Percentiles rank a stretch among this genome's conserved stretches.
phyloP scores from a whole-genome alignment of 1,139 yeast species.

The Scheffersomyces lignicola region DNA sequence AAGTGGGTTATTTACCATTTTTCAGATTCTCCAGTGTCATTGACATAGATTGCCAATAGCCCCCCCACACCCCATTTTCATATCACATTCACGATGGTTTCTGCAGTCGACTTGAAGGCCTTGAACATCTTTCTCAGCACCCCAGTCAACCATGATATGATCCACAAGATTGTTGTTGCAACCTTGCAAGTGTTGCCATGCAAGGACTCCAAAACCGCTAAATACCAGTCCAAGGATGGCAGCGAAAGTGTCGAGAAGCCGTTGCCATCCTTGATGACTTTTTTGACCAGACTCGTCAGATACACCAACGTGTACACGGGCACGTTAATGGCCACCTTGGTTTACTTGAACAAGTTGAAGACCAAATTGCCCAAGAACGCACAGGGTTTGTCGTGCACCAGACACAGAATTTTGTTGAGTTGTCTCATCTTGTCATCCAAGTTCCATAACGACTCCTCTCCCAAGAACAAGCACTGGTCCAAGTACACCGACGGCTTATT shows the following conservation, averaged over 20 bases:
- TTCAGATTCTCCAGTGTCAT: too few relatives aligned
- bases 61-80: too few relatives aligned
- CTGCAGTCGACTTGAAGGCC: slow-evolving; percentile 49
- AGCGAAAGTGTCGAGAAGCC: slow-evolving; percentile 29
- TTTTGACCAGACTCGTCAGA: slow-evolving; percentile 66
- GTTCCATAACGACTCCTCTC: slow-evolving; percentile 74
- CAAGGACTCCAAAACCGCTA: slow-evolving; percentile 32
- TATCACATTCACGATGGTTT: slow-evolving; percentile 15
- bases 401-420: slow-evolving; percentile 74
- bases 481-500: slow-evolving; percentile 73
- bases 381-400: slow-evolving; percentile 73
- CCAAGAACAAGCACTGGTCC: slow-evolving; percentile 78
- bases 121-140: slow-evolving; percentile 53
- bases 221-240: slow-evolving; percentile 31
- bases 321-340: slow-evolving; percentile 69
- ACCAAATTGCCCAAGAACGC: slow-evolving; percentile 66
- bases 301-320: slow-evolving; percentile 78
- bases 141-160: slow-evolving; percentile 66
- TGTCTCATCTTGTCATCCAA: slow-evolving; percentile 72
- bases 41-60: too few relatives aligned
- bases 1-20: too few relatives aligned
- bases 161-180: slow-evolving; percentile 60
- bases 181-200: slow-evolving; percentile 67
- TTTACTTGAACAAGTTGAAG: slow-evolving; percentile 63
- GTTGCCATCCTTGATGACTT: slow-evolving; percentile 73